A percentile compares a stretch with the other conserved stretches of the same genome.
Conservation (phyloP, 345 rosid species). For the Rhodamnia argentea region DNA sequence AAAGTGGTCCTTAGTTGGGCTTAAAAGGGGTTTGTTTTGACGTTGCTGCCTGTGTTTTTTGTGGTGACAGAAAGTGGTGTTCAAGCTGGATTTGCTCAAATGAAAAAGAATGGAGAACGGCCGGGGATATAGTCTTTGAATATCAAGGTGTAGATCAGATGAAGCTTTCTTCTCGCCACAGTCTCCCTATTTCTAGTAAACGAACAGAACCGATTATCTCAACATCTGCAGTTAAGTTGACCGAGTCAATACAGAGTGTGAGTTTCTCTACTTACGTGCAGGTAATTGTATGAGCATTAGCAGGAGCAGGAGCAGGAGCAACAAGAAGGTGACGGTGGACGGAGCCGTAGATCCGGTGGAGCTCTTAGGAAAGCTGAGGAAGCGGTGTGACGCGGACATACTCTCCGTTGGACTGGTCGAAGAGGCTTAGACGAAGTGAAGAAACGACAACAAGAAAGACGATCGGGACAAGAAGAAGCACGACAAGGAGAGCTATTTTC, state of each 20-base stretch:
- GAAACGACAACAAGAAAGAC: background rate
- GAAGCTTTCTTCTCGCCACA: background rate
- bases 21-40: background rate
- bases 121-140: slow-evolving; percentile 28
- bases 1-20: background rate
- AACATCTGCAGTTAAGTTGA: background rate
- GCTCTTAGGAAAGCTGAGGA: slow-evolving; percentile 5
- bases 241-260: background rate
- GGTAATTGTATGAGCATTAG: background rate
- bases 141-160: slow-evolving; percentile 20
- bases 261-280: background rate
- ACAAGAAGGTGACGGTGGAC: background rate
- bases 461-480: background rate
- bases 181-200: background rate
- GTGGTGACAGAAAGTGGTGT: slow-evolving; percentile 35
- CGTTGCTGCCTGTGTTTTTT: background rate
- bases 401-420: slow-evolving; percentile 2
- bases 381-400: background rate
- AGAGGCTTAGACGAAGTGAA: slow-evolving; percentile 2
- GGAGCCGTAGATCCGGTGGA: slow-evolving; percentile 4
- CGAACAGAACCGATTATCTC: background rate
- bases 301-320: background rate
- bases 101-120: slow-evolving; percentile 32
- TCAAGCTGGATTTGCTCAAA: slow-evolving; percentile 25
- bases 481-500: background rate